Base-by-base conservation (phyloP, 2,329 filamentous ascomycete species). In the Neonectria ditissima region DNA sequence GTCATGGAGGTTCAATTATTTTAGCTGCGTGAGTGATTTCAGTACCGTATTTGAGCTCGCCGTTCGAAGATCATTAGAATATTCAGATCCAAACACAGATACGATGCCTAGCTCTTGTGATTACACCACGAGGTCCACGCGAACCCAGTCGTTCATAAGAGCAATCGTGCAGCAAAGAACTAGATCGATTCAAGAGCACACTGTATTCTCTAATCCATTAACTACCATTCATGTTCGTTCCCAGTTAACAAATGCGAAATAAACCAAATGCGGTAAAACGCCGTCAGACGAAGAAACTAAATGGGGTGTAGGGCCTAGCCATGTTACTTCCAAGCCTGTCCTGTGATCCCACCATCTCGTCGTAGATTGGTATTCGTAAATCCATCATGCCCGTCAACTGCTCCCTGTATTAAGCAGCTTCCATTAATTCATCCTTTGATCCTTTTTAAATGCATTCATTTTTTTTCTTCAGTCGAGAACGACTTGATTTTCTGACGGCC, bases 371-470 rank as follows among this genome's bases (percentile, higher is more conserved):
- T 24, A 50, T 47, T 24, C 4, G 47, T 50, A 28, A 37, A 58
- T 54, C 54, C 22, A 47, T 37, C 14, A 30, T 28, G 3, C 32
- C 20, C 30, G 37, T 51, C 41, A 8, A 44, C 3, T 62, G 47
- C 53, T 45, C 39, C 47, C 30, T 48, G 10, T 20, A 26, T 16
- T 13, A 5, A 16, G 37, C 32, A 18, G 34, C 28, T 48, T 55
- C 44, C 37, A 55, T 61, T 61, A 61, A 18, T 16, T 62, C 24
- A 62, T 57, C 47, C 47, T 18, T 14, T 30, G 43, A 22, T 18
- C 20, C 9, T 7, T 26, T n/a, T 41, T 11, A 9, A 9, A 30
- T n/a, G 28, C 47, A n/a, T 55, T 5, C 16, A 32, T 13, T 47
- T 45, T 37, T 56, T 37, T 37, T 47, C 10, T 26, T 56, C 18